A percentile compares a stretch with the other conserved stretches of the same genome.
These are phyloP conservation scores for Neurospora intermedia DNA, from an alignment of 495 filamentous ascomycete species.

Conservation along the genomic window DNA sequence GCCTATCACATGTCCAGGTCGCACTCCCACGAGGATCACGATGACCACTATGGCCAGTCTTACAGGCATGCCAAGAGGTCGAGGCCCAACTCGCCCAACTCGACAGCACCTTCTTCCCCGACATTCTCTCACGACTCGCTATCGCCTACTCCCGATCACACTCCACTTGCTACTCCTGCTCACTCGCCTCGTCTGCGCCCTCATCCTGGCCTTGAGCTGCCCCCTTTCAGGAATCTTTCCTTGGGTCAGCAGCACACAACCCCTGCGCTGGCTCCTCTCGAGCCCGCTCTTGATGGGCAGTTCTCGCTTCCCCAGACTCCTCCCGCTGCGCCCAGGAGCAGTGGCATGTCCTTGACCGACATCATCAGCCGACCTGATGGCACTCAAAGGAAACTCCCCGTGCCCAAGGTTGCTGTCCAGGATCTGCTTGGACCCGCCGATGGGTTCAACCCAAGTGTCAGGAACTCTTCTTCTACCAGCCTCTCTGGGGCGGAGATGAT, in stretches of 20 bases:
- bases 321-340: constrained; percentile 32
- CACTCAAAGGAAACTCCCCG: constrained; percentile 82
- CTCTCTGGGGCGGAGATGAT: constrained; percentile 33
- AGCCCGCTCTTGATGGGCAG: constrained; percentile 53
- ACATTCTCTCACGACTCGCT: constrained; percentile 94
- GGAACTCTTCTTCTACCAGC: constrained; percentile 39
- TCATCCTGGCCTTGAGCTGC: constrained; percentile 57
- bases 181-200: constrained; percentile 90
- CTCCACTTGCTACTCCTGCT: constrained; percentile 86
- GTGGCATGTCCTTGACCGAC: constrained; percentile 72
- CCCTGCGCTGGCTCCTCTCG: constrained; percentile 88
- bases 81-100: constrained; percentile 84
- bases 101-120: constrained; percentile 92
- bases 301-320: constrained; percentile 25
- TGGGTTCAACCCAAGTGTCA: constrained; percentile 45
- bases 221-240: constrained; percentile 78
- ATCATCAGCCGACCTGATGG: constrained; percentile 85
- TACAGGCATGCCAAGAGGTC: constrained; percentile 71
- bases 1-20: constrained; percentile 89
- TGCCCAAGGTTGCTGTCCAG: constrained; percentile 81
- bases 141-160: constrained; percentile 94
- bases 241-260: constrained; percentile 63
- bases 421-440: constrained; percentile 62
- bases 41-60: constrained; percentile 51
- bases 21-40: constrained; percentile 73